Base-by-base conservation (phyloP, 1,284 basidiomycete genomes). In the Boletus sp. region DNA sequence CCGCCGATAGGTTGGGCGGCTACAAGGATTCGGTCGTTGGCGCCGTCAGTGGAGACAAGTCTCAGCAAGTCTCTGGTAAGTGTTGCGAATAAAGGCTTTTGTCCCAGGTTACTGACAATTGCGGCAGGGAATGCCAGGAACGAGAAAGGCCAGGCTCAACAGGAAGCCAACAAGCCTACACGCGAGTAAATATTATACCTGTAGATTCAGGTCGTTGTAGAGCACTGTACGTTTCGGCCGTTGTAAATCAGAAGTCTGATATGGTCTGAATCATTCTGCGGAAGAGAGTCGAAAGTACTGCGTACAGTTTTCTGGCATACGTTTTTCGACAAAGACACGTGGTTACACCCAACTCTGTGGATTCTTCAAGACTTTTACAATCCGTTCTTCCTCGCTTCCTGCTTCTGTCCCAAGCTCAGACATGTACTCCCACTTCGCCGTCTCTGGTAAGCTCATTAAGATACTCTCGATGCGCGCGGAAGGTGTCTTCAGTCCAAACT, bases 381-480 rank as follows among this genome's bases (percentile, higher is more conserved):
- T 54, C 0, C 43, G 48, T 37, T 81, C 88, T 71, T 96, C 94
- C 63, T 86, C 83, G 20, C 85, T 88, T 1, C 83, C 87, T 61
- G 82, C 81, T 42, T 83, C 77, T 16, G 77, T 77, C 4, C 92
- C 93, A 64, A 96, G 70, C 15, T 93, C 89, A 29, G 83, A 84
- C 86, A 90, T 89, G 74, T 97, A 98, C 76, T 98, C 95, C 95
- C 95, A 98, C 61, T 94, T 81, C 33, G 92, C 93, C 1, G 85
- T 89, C 76, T 96, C 89, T 0, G 95, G 96, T 57, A 98, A 72
- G 70, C 89, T 93, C 91, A 96, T 95, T 58, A 96, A 75, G 59
- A 97, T 95, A 70, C 91, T 94, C 80, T 98, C 96, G 24, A 96
- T 89, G 61, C 95, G 80, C 24, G 94, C 94, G 7, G 92, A 93